Conservation (phyloP, 2,329 filamentous ascomycete species). For the Scytalidium lignicola region DNA sequence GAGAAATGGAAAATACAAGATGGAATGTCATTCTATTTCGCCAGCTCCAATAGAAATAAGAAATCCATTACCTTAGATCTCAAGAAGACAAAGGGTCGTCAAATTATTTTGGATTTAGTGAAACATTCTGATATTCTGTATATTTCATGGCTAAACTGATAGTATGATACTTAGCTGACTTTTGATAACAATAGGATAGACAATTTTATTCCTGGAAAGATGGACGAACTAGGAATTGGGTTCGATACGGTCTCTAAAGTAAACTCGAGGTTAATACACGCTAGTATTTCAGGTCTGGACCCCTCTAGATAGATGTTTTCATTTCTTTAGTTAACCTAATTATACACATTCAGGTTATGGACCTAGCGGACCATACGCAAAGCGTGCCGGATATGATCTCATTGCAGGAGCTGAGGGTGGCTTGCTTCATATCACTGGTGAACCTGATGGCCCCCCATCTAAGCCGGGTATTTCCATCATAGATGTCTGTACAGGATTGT, state of each 20-base stretch:
- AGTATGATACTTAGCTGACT: not conserved
- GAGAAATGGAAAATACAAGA: conserved; percentile 22
- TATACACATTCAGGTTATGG: conserved; percentile 22
- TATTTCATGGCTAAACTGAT: not conserved
- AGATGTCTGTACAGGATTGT: conserved; percentile 40
- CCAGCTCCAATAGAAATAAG: conserved; percentile 40
- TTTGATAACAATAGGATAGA: conserved; percentile 26
- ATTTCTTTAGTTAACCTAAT: not conserved
- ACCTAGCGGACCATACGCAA: conserved; percentile 34
- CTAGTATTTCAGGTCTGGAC: conserved; percentile 37
- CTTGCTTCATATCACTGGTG: conserved; percentile 96
- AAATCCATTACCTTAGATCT: conserved; percentile 31
- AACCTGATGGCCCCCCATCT: conserved; percentile 44
- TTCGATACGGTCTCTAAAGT: conserved; percentile 31
- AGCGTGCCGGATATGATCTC: conserved; percentile 39
- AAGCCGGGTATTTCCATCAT: conserved; percentile 37
- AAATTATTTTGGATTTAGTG: conserved; percentile 31
- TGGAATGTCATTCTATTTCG: conserved; percentile 37
- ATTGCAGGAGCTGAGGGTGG: conserved; percentile 93
- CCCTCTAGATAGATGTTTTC: no score
- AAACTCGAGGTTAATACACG: conserved; percentile 36
- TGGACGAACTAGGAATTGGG: conserved; percentile 35
- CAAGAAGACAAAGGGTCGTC: conserved; percentile 23
- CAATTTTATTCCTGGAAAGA: conserved; percentile 38
- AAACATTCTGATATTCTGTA: conserved; percentile 34